Base-by-base conservation (phyloP, 2,329 filamentous ascomycete genomes). In the Aspergillus transmontanensis region DNA sequence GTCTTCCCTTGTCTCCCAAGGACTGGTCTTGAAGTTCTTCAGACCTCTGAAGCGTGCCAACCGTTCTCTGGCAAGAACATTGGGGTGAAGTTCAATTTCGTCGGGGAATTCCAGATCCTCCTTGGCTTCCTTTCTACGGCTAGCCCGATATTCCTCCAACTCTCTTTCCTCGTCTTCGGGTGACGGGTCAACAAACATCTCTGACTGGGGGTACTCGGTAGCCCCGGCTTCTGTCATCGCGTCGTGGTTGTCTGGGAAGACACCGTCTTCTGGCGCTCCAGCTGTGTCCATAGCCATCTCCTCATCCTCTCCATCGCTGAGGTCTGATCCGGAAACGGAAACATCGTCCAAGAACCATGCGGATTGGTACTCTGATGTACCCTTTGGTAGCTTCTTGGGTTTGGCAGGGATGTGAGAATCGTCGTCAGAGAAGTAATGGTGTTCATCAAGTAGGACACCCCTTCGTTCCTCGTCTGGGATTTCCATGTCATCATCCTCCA, bases 101-200 rank as follows among this genome's bases (percentile, higher is more conserved):
- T 99, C 95, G 0, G 95, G 95, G 78, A 98, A 99, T 76, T 98
- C 94, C 60, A 91, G 87, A 77, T 99, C 95, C 16, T 98, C 94
- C 57, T 94, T 87, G 4, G 89, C 92, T 69, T 97, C 94, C 28
- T 89, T 88, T 58, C 89, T 88, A 72, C 93, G 92, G 67, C 89
- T 88, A 58, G 87, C 85, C 45, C 95, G 89, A 79, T 93, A 99
- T 51, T 90, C 90, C 60, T 89, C 91, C 46, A 99, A 84, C 74
- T 96, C 89, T 70, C 89, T 85, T 2, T 91, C 90, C 72, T 96
- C 93, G 66, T 97, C 93, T 71, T 97, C 90, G 1, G 90, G 92
- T 58, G 88, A 86, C 23, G 84, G 87, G 73, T 92, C 92, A 7
- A 93, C 79, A 79, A 98, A 97, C 85, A 93, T 92, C 78, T 97